These are phyloP conservation scores for Saccharomycopsis synnaedendra DNA, from an alignment of 805 yeast genomes.

Conservation along the genomic window DNA sequence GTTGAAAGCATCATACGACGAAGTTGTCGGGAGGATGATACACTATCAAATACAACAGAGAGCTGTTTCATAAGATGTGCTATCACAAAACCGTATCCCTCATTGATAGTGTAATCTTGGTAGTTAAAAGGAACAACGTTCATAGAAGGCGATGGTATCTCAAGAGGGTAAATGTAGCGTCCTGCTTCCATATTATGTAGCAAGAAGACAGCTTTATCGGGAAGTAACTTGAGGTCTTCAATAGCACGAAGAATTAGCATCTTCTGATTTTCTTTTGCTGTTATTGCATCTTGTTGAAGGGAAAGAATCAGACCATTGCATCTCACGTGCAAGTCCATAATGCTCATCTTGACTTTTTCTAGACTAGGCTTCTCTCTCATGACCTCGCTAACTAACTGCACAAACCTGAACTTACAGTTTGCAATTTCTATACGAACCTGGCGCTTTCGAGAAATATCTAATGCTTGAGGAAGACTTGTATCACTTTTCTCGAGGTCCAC, in stretches of 20 bases:
- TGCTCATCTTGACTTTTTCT: constrained; percentile 34
- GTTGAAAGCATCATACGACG: background rate
- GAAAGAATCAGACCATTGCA: constrained; percentile 38
- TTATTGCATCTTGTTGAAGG: constrained; percentile 13
- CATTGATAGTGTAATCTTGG: background rate
- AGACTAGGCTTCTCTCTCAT: background rate
- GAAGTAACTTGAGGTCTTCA: background rate
- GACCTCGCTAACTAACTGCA: constrained; percentile 40
- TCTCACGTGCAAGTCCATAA: constrained; percentile 36
- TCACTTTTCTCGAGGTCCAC: constrained; percentile 43
- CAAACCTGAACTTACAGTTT: constrained; percentile 43
- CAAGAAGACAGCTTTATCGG: constrained; percentile 10
- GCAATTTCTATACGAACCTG: constrained; percentile 36
- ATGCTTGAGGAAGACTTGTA: constrained; percentile 42
- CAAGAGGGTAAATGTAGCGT: background rate
- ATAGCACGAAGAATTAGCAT: background rate
- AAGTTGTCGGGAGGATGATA: background rate
- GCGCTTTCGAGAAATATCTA: constrained; percentile 26
- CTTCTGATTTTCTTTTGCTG: background rate
- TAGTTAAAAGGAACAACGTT: constrained; percentile 2
- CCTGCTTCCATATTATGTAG: background rate
- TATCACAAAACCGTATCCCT: background rate
- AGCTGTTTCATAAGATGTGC: background rate
- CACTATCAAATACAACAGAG: background rate
- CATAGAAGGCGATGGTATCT: background rate